phyloP scores from a whole-genome alignment of 148 eudicot genomes.

The Chenopodium album region DNA sequence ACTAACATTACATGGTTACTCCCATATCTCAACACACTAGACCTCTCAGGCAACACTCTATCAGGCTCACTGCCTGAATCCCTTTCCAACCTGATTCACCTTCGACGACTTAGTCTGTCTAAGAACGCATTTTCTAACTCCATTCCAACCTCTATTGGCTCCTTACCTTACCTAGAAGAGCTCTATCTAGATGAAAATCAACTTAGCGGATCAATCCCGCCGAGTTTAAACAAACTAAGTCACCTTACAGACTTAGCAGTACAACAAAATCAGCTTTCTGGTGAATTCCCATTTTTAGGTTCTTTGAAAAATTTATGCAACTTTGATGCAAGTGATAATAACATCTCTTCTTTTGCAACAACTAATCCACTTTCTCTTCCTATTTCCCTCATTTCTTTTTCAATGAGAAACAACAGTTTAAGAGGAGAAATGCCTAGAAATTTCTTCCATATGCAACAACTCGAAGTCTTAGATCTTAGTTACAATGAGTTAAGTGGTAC shows the following conservation, averaged over 20 bases:
- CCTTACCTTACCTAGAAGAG: conserved; percentile 37
- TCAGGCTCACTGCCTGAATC: conserved; percentile 42
- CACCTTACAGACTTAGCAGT: conserved; percentile 35
- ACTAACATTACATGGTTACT: conserved; percentile 22
- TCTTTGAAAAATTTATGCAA: conserved; percentile 28
- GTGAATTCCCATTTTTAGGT: conserved; percentile 37
- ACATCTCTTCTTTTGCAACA: conserved; percentile 17
- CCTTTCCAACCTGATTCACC: conserved; percentile 31
- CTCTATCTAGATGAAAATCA: conserved; percentile 37
- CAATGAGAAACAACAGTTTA: conserved; percentile 38
- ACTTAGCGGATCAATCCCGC: conserved; percentile 38
- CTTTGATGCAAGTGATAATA: conserved; percentile 40
- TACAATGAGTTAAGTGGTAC: conserved; percentile 34
- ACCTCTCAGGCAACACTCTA: conserved; percentile 38
- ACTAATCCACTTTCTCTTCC: conserved; percentile 34
- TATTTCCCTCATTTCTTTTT: conserved; percentile 35
- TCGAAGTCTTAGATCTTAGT: conserved; percentile 48
- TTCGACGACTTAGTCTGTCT: conserved; percentile 43
- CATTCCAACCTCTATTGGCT: conserved; percentile 40
- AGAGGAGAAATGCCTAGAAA: conserved; percentile 24
- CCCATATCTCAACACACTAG: conserved; percentile 42
- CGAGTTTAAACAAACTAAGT: conserved; percentile 33
- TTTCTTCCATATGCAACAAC: conserved; percentile 18
- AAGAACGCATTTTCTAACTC: conserved; percentile 28
- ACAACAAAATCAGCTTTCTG: conserved; percentile 39